Base-by-base conservation (phyloP, 2,329 filamentous ascomycete genomes). In the Penicillium sp. region DNA sequence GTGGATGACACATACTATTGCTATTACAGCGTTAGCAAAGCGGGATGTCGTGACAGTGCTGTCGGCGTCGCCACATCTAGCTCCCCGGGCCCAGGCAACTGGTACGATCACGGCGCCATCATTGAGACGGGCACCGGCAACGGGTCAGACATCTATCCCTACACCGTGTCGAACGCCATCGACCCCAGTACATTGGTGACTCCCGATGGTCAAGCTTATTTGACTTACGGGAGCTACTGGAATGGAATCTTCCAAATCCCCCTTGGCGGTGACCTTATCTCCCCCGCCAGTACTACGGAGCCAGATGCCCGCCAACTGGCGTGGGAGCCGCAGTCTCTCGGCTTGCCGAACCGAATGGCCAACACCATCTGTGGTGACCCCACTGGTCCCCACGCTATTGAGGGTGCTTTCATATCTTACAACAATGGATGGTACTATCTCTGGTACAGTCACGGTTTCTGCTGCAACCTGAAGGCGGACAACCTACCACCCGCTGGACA, bases 161-260 rank as follows among this genome's bases (percentile, higher is more conserved):
- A 74, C 50, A 78, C 76, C 45, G 55, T 69, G 4, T 84, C 83
- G 65, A 86, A 86, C 60, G 80, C 82, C 42, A 86, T 91, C 64
- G 88, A 86, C 61, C 73, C 79, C 2, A 82, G 81, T 54, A 69
- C 86, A 4, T 65, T 85, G 50, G 60, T 76, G 11, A 73, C 73
- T 38, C 45, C 52, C 1, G 63, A 68, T 22, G 62, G 63, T 3
- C 60, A 63, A 5, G 80, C 79, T 58, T 79, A 79, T 55, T 70
- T 86, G 63, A 83, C 77, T 48, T 90, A 88, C 57, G 88, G 87
- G 42, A 87, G 83, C 42, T 90, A 88, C 77, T 91, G 86, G 86
- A 73, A 75, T 5, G 82, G 86, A 60, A 79, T 90, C 58, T 88
- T 84, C 76, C 82, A 86, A 66, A 81, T 85, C 1, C 70, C 76